Base-by-base conservation (phyloP, 192 early-diverging fungal species). In the Coemansia sp. region DNA sequence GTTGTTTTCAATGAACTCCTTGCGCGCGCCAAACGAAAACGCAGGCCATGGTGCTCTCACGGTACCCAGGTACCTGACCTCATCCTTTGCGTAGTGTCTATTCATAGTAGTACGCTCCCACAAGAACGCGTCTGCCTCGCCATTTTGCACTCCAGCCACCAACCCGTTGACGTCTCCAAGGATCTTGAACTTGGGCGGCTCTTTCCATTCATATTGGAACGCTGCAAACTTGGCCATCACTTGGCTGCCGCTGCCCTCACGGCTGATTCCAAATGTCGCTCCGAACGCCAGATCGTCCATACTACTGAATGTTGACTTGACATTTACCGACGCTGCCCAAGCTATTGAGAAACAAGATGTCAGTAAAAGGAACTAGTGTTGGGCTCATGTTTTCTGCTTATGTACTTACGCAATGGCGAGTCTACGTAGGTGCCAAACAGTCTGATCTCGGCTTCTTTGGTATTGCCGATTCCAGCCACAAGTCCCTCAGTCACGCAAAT, bases 101-200 rank as follows among this genome's bases (percentile, higher is more conserved):
- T 97, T 94, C 71, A 94, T 97, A n/a, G 94, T 97, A 38, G 95
- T 91, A 0, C 88, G 86, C 68, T 97, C 95, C 95, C 95, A 97
- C 69, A 97, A 80, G 64, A 97, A 97, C 8, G 89, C 91, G 78
- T 96, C 95, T 7, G 78, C 79, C 7, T 72, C 65, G 24, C 87
- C 87, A 7, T 80, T 73, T 43, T 88, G 85, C 55, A 93, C 88
- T 18, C 92, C 93, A 15, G 87, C 71, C 12, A 90, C 83, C 78
- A 97, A 87, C 1, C 88, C 87, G 18, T 87, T 67, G 44, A 97
- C 88, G 66, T 94, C 89, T 64, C 93, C 88, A n/a, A 92, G 76
- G 5, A 92, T 87, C 1, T 84, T 79, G 66, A 95, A 95, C 34
- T 85, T 65, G 36, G 94, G 92, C 40, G 33, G 18, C 2, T 24